A percentile compares a stretch with the other conserved stretches of the same genome.
phyloP scores from a whole-genome alignment of 73 alveolate genomes.

The Blepharisma stoltei region DNA sequence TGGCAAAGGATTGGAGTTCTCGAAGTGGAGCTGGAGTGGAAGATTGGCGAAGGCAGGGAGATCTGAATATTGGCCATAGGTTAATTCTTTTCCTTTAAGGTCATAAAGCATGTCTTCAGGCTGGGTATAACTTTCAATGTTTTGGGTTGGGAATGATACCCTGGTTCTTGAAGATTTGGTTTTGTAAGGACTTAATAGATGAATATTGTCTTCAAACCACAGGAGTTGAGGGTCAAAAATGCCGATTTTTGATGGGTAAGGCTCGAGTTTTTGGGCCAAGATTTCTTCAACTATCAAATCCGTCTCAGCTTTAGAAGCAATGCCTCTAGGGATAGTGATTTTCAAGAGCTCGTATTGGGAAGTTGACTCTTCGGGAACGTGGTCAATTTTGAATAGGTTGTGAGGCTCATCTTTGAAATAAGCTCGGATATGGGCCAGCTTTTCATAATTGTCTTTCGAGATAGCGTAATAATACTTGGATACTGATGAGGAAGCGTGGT shows the following conservation, averaged over 20 bases:
- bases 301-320: constrained; percentile 22
- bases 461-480: constrained; percentile 40
- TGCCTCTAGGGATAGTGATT: constrained; percentile 32
- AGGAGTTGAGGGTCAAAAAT: constrained; percentile 78
- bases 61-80: constrained; percentile 73
- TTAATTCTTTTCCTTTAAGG: constrained; percentile 52
- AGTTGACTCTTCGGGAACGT: constrained; percentile 26
- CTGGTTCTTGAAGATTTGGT: constrained; percentile 49
- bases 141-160: constrained; percentile 37
- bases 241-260: constrained; percentile 74
- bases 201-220: constrained; percentile 66
- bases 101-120: constrained; percentile 51
- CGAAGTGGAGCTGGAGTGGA: constrained; percentile 63
- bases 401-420: constrained; percentile 30
- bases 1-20: constrained; percentile 73
- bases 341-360: constrained; percentile 39
- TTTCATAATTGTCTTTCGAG: constrained; percentile 33
- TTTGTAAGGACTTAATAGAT: constrained; percentile 68
- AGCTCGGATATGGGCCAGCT: constrained; percentile 31
- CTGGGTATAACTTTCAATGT: constrained; percentile 54
- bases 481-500: constrained; percentile 38
- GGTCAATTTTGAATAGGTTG: constrained; percentile 34
- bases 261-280: constrained; percentile 41
- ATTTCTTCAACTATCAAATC: constrained; percentile 36
- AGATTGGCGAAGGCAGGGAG: constrained; percentile 50